Evolutionary conservation across 1,284 basidiomycete species (phyloP), one percentile per base, ranked within the genome.

Genomic region (Puccinia sorghi): DNA sequence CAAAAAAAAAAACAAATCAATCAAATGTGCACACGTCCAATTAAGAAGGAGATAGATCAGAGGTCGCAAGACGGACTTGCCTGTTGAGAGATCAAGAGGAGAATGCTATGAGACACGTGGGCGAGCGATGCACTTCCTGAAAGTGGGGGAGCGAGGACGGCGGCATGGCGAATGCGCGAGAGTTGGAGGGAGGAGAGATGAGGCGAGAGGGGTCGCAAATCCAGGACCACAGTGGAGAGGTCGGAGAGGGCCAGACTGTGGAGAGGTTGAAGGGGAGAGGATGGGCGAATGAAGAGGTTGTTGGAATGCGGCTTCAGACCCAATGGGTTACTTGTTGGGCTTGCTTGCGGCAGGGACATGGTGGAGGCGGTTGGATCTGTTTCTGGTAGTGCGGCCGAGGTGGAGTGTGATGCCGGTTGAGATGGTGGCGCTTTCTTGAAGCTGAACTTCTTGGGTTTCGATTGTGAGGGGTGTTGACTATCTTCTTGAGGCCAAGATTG

Each of bases 271-370:
- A 69, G 46, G 4, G 66, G 48, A 37, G 46, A 50, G 22, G 48
- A 39, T n/a, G 66, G 66, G 3, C 20, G 66, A 69, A 69, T 69
- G 48, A 69, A 69, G 27, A 69, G 66, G 50, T 69, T 69, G 50
- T 69, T 3, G 5, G 66, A 32, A 37, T 69, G 25, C 17, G 15
- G 22, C 12, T 50, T 52, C 66, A 69, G 41, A 37, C 32, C 50
- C 11, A 69, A 54, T 37, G 66, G 66, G 12, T 69, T 54, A 12
- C 15, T 7, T 46, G 15, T 13, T 63, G 5, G 15, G n/a, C 32
- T 63, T 41, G 9, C 3, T 20, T n/a, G 9, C 13, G 48, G 27
- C 27, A 5, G 1, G 8, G 50, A 37, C 27, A 12, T 12, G 12
- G 8, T 5, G 17, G 43, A 4, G 20, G 3, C 46, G 15, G 3